Base-by-base conservation (phyloP, 129 eudicot genomes). In the Flaveria robusta region DNA sequence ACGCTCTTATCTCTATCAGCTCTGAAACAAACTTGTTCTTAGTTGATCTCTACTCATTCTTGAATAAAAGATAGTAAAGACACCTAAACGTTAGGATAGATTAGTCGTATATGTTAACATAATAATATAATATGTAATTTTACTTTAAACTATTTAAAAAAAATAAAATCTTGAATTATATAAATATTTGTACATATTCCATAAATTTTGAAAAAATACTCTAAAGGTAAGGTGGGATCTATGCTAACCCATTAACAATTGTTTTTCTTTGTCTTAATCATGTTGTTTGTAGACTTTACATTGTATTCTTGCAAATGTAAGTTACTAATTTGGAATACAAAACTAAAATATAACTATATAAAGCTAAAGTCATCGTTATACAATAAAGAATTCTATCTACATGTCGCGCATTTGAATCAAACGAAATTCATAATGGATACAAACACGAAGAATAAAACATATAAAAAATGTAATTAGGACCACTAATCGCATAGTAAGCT, bases 241-340 rank as follows among this genome's bases (percentile, higher is more conserved):
- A 51, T 15, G 58, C 58, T 23, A 7, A 51, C 58, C 58, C 58
- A 51, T 51, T 51, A 51, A n/a, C 16, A 51, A n/a, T 51, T 51
- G 58, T 51, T 51, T n/a, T 51, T 51, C 58, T 51, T 51, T 51
- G 58, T 51, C 58, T 6, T 51, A 51, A 51, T 51, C 58, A 51
- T 51, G 58, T 1, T n/a, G 16, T n/a, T 51, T 43, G 16, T 4
- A 51, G 23, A 8, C 49, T 43, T 43, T 43, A 8, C 49, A 13
- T 43, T 43, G 49, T 42, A 43, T 43, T 9, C 13, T 43, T 43
- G 2, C 8, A 31, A 31, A 5, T 34, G 5, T 5, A 34, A 34
- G 39, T 34, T 34, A 34, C 39, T 43, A 43, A 43, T 43, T 9
- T 10, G 49, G 49, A 43, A 43, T 43, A 43, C 49, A 43, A 43